Conservation (phyloP, 768 basidiomycete genomes). For the Calocybe cyanea region DNA sequence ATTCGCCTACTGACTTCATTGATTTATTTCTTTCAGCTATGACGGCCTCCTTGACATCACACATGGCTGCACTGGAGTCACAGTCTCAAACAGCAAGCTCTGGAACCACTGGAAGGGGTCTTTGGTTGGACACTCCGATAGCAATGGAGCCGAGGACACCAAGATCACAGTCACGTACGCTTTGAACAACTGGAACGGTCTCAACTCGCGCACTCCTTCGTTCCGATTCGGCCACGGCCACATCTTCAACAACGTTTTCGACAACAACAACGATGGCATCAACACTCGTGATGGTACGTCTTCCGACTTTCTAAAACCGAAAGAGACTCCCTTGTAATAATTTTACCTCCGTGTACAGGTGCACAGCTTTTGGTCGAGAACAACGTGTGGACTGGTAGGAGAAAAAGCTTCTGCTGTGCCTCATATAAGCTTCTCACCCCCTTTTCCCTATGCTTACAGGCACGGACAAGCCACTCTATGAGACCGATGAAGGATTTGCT, state of each 20-base stretch:
- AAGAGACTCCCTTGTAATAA: no score
- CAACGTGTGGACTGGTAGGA: slow-evolving; percentile 40
- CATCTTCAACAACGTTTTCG: slow-evolving; percentile 43
- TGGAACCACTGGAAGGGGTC: slow-evolving; percentile 44
- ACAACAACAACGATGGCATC: slow-evolving; percentile 40
- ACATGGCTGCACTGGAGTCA: slow-evolving; percentile 38
- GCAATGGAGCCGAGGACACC: slow-evolving; percentile 35
- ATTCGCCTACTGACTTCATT: no score
- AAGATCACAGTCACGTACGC: slow-evolving; percentile 40
- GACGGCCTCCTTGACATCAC: slow-evolving; percentile 44
- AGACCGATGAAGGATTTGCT: slow-evolving; percentile 38
- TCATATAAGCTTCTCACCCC: not conserved
- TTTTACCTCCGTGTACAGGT: slow-evolving; percentile 18
- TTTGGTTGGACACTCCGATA: slow-evolving; percentile 42
- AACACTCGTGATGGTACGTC: slow-evolving; percentile 36
- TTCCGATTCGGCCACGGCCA: slow-evolving; percentile 45
- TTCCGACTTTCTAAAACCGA: not conserved
- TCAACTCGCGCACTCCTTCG: slow-evolving; percentile 43
- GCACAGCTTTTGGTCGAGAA: slow-evolving; percentile 45
- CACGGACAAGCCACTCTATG: slow-evolving; percentile 35
- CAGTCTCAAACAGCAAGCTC: slow-evolving; percentile 38
- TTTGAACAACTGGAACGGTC: slow-evolving; percentile 37
- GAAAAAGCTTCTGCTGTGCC: not conserved
- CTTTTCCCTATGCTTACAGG: slow-evolving; percentile 10
- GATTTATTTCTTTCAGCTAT: slow-evolving; percentile 26